Evolutionary conservation across 257 asterid genomes (phyloP), one percentile per base, ranked within the genome.

Genomic region (Scutellaria galericulata): DNA sequence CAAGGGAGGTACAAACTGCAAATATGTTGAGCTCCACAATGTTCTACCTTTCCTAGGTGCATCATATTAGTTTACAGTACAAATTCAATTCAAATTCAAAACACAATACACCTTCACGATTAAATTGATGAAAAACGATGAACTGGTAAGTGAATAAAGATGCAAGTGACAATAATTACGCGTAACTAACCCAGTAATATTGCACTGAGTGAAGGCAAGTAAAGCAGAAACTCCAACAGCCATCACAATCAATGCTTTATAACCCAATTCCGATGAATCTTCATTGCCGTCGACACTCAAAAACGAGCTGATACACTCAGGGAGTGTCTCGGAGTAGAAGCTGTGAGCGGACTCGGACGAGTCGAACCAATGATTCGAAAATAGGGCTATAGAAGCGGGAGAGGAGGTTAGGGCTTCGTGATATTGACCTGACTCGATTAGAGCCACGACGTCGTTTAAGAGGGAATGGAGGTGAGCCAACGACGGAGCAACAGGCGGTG

Each of bases 351-450:
- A 87, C 4, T 90, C 93, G 37, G 79, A 39, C 35, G 88, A 81
- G 67, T 77, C 74, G 46, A 70, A 52, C 46, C 73, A 71, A 64
- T 81, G 77, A 72, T 18, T 40, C 45, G 89, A 63, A 57, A 95
- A 92, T 10, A 88, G 69, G 53, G 80, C 46, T 71, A 69, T 51
- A 8, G 87, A 83, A 11, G 89, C 90, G 9, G 78, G 56, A 22
- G 87, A 82, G 45, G 89, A 88, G 40, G 88, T 57, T 54, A 95
- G 86, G 64, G 92, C 96, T 58, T 73, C 76, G 48, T 72, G 59
- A 71, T 87, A 94, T 66, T 75, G 71, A 39, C 99, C 98, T n/a
- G 88, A 82, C 69, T 91, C 98, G 42, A 89, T 88, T 13, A 79
- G 83, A 47, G 77, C 54, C 39, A 94, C 81, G 56, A 85, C 78